Percentiles rank a stretch among this genome's conserved stretches.
Conservation (phyloP, 371 early-diverging fungal genomes). For the Mucor saturninus region DNA sequence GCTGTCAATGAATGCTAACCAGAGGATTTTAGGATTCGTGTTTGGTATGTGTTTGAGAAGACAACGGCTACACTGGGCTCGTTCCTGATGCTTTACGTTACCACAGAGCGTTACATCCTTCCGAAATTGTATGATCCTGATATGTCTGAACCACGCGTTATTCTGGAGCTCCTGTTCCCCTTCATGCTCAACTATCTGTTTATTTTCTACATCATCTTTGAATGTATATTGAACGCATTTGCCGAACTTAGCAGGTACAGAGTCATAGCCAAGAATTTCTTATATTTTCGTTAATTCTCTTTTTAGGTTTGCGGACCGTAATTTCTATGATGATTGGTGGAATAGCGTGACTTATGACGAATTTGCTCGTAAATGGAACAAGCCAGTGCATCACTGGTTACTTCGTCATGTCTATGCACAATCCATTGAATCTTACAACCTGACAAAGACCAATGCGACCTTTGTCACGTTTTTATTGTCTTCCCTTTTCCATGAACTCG, state of each 20-base stretch:
- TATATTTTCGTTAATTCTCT: not conserved
- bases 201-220: slow-evolving; percentile 95
- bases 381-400: slow-evolving; percentile 95
- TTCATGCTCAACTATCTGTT: slow-evolving; percentile 89
- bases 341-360: slow-evolving; percentile 92
- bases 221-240: slow-evolving; percentile 94
- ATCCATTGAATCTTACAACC: slow-evolving; percentile 74
- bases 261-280: not conserved
- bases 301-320: slow-evolving; percentile 90
- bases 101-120: slow-evolving; percentile 84
- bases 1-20: not conserved
- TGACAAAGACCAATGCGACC: slow-evolving; percentile 77
- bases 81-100: slow-evolving; percentile 80
- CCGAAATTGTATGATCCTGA: slow-evolving; percentile 76
- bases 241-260: slow-evolving; percentile 89
- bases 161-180: slow-evolving; percentile 80
- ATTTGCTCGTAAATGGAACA: slow-evolving; percentile 98
- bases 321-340: slow-evolving; percentile 99
- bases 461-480: slow-evolving; percentile 88
- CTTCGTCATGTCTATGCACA: slow-evolving; percentile 92
- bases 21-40: slow-evolving; percentile 69
- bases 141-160: slow-evolving; percentile 57
- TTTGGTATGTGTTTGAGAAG: slow-evolving; percentile 88
- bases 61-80: slow-evolving; percentile 80
- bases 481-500: slow-evolving; percentile 90